Evolutionary conservation across 2,329 filamentous ascomycete genomes (phyloP).

Genomic region (Herpotrichia juniperi): DNA sequence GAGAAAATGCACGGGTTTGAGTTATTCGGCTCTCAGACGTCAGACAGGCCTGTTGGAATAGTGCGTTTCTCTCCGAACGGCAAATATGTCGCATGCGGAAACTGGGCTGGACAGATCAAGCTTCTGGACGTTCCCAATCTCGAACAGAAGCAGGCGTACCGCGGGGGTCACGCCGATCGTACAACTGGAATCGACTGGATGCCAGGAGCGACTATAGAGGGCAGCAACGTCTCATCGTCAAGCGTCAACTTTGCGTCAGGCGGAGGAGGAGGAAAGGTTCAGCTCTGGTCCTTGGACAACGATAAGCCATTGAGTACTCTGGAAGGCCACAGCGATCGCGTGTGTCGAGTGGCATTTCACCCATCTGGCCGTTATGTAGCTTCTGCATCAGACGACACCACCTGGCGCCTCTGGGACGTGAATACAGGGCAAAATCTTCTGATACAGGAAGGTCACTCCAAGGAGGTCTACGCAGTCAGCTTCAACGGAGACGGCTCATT

Average conservation of each 20-base stretch:
- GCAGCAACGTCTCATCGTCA: constrained; percentile 72
- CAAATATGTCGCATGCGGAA: constrained; percentile 83
- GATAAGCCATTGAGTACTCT: constrained; percentile 85
- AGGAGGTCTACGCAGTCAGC: constrained; percentile 86
- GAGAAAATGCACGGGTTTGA: constrained; percentile 83
- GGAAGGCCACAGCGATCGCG: constrained; percentile 81
- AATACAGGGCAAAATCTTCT: constrained; percentile 82
- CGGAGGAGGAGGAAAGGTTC: constrained; percentile 83
- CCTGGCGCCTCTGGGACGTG: constrained; percentile 96
- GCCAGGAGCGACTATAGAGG: constrained; percentile 77
- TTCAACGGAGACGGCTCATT: constrained; percentile 94
- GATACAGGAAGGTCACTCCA: constrained; percentile 91
- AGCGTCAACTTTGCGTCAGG: constrained; percentile 87
- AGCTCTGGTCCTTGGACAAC: constrained; percentile 87
- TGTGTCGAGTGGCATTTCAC: constrained; percentile 93
- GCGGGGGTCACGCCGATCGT: constrained; percentile 83
- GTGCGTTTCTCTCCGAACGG: constrained; percentile 88
- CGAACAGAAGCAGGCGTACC: constrained; percentile 74
- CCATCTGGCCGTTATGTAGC: constrained; percentile 89
- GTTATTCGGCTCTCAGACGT: constrained; percentile 90
- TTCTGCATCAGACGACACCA: constrained; percentile 93
- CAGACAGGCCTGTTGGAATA: constrained; percentile 89
- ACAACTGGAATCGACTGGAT: constrained; percentile 92
- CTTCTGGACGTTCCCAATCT: constrained; percentile 83
- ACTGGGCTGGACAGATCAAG: constrained; percentile 90